Conservation (phyloP, 768 basidiomycete species). For the Macrocybe gigantea region DNA sequence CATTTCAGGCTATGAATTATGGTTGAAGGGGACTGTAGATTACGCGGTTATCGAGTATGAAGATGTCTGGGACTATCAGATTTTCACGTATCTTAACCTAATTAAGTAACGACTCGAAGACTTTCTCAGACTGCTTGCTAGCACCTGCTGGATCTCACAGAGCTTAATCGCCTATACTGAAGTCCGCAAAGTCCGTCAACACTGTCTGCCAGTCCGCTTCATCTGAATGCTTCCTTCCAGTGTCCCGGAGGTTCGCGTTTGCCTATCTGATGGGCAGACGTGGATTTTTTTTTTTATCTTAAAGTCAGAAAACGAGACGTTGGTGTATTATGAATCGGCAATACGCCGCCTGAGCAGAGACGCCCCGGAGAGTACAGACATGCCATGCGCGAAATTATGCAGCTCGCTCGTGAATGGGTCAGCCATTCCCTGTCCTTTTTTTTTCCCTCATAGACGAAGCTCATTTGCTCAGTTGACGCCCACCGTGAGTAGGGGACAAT, state of each 20-base stretch:
- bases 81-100: constrained; percentile 9
- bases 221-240: constrained; percentile 16
- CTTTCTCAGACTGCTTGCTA: constrained; percentile 18
- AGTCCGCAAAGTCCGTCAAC: constrained; percentile 17
- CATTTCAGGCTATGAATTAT: constrained; percentile 18
- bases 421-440: no score
- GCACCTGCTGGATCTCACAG: constrained; percentile 16
- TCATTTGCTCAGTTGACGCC: no score
- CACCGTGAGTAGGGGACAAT: no score
- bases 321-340: constrained; percentile 19
- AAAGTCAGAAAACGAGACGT: constrained; percentile 15
- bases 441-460: no score
- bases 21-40: constrained; percentile 21
- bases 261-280: constrained; percentile 23
- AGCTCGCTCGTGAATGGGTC: no score
- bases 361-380: constrained; percentile 4
- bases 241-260: constrained; percentile 22
- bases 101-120: constrained; percentile 7
- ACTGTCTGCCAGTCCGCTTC: constrained; percentile 5
- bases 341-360: constrained; percentile 8
- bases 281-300: constrained; percentile 27
- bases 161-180: no score
- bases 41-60: constrained; percentile 22
- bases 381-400: no score
- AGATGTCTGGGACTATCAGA: constrained; percentile 14